Evolutionary conservation across 1,284 basidiomycete genomes (phyloP).

Genomic region (Cystodermella granulosa): DNA sequence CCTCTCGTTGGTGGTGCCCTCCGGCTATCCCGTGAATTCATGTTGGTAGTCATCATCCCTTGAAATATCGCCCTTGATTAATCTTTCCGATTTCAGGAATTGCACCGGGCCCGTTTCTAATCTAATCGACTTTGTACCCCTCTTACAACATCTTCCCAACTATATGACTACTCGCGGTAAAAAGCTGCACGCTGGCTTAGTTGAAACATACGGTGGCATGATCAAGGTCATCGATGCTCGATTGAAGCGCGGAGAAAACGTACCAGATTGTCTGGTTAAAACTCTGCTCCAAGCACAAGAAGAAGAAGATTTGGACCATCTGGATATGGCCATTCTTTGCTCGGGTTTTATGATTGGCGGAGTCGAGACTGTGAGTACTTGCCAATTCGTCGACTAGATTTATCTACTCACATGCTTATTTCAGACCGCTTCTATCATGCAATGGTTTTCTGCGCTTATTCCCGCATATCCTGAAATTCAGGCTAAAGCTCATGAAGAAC

Average conservation of each 20-base stretch:
- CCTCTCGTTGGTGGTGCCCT: slow-evolving; percentile 31
- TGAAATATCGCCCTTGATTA: not conserved
- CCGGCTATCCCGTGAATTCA: slow-evolving; percentile 37
- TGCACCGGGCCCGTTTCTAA: slow-evolving; percentile 42
- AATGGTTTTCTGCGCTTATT: slow-evolving; percentile 35
- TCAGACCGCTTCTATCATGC: slow-evolving; percentile 33
- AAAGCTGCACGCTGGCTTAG: slow-evolving; percentile 30
- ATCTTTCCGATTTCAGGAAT: slow-evolving; percentile 16
- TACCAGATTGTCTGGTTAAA: slow-evolving; percentile 40
- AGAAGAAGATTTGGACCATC: slow-evolving; percentile 31
- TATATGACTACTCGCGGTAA: slow-evolving; percentile 30
- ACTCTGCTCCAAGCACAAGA: slow-evolving; percentile 26
- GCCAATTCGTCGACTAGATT: not conserved
- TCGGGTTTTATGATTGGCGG: slow-evolving; percentile 41
- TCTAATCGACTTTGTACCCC: slow-evolving; percentile 38
- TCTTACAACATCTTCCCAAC: slow-evolving; percentile 38
- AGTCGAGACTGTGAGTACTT: slow-evolving; percentile 33
- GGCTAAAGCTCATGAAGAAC: slow-evolving; percentile 23
- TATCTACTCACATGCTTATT: not conserved
- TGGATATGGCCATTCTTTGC: slow-evolving; percentile 39
- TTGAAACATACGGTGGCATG: slow-evolving; percentile 37
- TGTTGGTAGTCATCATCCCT: slow-evolving; percentile 19
- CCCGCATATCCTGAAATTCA: slow-evolving; percentile 28
- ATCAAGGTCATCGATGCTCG: slow-evolving; percentile 32
- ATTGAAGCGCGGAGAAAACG: slow-evolving; percentile 31